Base-by-base conservation (phyloP, 768 basidiomycete genomes). In the Suillus clintonianus region DNA sequence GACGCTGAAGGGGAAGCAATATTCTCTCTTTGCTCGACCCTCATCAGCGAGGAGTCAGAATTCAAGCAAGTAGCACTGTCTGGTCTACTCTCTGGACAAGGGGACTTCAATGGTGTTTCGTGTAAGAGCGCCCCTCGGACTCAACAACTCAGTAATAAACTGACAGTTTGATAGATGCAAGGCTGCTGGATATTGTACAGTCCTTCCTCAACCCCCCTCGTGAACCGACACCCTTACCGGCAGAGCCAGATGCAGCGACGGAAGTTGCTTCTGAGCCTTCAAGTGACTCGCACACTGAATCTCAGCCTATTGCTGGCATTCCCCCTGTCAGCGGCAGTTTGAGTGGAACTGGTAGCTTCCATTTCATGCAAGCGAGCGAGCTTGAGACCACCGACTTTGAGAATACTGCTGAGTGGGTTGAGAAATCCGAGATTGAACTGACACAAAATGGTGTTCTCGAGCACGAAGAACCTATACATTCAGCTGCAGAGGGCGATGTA, bases 291-390 rank as follows among this genome's bases (percentile, higher is more conserved):
- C 56, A 30, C 17, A 22, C 54, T 22, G 59, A 59, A 61, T 8
- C 62, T 5, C 62, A 36, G 7, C 66, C 73, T 36, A 79, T 83
- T 42, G 75, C 79, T 56, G 83, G 78, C 61, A 75, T 85, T 50
- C 79, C 85, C 15, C 11, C 56, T 27, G 13, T 39, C 11, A 57
- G 56, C 14, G 73, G 72, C 32, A 50, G 69, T 65, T 55, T 70
- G 76, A 68, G 74, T 75, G 67, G 72, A 76, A 79, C 87, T 0
- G 81, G 82, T 61, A 85, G 87, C 75, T 89, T 92, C 82, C 86
- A 85, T 70, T 94, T 94, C 75, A 89, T 94, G 79, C 88, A 92
- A 74, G 89, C 84, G 63, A 92, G 91, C 73, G 92, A 94, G 69
- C 80, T 93, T 41, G 91, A 91, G 65, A 72, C 81, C 0, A 54